Percentiles rank a stretch among this genome's conserved stretches.
Evolutionary conservation across 1,284 basidiomycete genomes (phyloP).

Genomic region (Puccinia coronata): DNA sequence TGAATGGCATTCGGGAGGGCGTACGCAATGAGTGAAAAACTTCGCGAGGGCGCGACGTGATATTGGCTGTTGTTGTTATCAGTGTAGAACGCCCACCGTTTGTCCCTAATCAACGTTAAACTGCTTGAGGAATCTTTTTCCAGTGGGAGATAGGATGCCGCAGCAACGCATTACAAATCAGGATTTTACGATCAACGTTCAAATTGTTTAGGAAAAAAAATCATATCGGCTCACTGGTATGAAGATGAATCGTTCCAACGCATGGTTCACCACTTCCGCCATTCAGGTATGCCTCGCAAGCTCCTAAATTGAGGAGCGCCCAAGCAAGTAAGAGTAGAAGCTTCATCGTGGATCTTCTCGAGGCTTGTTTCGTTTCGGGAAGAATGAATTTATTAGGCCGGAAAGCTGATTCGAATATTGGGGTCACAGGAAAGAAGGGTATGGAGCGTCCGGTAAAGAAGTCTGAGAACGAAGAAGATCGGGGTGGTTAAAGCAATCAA

Average conservation of each 20-base stretch:
- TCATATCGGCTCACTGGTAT: conserved; percentile 16
- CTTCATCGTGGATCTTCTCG: not conserved
- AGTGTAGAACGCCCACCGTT: conserved; percentile 39
- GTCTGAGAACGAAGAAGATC: not conserved
- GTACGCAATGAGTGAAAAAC: conserved; percentile 35
- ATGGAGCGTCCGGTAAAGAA: not conserved
- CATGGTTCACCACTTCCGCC: conserved; percentile 25
- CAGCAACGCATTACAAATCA: not conserved
- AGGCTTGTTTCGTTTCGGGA: not conserved
- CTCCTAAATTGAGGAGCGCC: conserved; percentile 14
- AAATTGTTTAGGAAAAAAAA: not conserved
- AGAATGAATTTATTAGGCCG: not conserved
- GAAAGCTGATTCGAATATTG: not conserved
- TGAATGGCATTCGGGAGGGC: not conserved
- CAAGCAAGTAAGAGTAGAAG: conserved; percentile 11
- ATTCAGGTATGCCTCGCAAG: conserved; percentile 24
- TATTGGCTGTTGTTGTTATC: conserved; percentile 33
- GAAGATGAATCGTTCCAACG: conserved; percentile 28
- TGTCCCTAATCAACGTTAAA: conserved; percentile 25
- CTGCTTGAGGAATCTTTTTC: conserved; percentile 27
- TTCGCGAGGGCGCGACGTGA: conserved; percentile 23
- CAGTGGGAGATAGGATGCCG: not conserved
- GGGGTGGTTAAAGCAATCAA: not conserved
- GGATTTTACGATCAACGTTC: not conserved
- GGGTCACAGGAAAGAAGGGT: not conserved